phyloP scores from a whole-genome alignment of 1,284 basidiomycete species.

The Peniophora sp. region DNA sequence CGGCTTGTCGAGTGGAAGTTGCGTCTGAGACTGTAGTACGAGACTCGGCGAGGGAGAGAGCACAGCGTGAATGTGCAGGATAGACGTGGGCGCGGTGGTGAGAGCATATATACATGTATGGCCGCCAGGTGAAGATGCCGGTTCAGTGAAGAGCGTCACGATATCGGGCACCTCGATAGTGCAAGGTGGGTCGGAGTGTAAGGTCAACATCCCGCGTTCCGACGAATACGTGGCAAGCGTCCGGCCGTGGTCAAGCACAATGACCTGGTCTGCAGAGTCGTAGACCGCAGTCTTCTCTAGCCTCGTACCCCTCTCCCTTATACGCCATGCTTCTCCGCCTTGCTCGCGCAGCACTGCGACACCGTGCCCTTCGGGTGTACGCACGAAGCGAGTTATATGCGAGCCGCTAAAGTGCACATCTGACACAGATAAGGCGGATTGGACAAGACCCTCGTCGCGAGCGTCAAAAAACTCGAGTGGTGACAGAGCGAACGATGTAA shows the following conservation, averaged over 20 bases:
- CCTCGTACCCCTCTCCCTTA: constrained; percentile 34
- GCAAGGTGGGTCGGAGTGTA: constrained; percentile 39
- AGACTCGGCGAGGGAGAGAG: constrained; percentile 21
- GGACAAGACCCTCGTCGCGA: constrained; percentile 39
- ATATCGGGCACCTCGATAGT: constrained; percentile 43
- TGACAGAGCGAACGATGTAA: constrained; percentile 48
- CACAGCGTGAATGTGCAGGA: constrained; percentile 40
- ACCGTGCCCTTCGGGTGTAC: constrained; percentile 70
- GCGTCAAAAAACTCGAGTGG: constrained; percentile 54
- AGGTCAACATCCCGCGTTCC: constrained; percentile 31
- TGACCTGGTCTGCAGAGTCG: constrained; percentile 51
- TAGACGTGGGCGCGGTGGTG: constrained; percentile 36
- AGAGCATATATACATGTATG: constrained; percentile 56
- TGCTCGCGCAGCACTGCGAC: constrained; percentile 53
- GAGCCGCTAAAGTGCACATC: constrained; percentile 38
- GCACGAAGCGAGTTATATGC: constrained; percentile 51
- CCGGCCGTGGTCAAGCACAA: constrained; percentile 51
- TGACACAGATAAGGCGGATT: constrained; percentile 29
- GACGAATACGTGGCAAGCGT: constrained; percentile 43
- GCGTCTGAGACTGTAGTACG: constrained; percentile 32
- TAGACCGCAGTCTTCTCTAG: constrained; percentile 38
- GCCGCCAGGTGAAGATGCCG: constrained; percentile 28
- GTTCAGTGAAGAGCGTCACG: constrained; percentile 55
- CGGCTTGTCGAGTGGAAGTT: constrained; percentile 39
- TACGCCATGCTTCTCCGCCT: constrained; percentile 58